Base-by-base conservation (phyloP, 331 rosid species). In the Cydonia oblonga region DNA sequence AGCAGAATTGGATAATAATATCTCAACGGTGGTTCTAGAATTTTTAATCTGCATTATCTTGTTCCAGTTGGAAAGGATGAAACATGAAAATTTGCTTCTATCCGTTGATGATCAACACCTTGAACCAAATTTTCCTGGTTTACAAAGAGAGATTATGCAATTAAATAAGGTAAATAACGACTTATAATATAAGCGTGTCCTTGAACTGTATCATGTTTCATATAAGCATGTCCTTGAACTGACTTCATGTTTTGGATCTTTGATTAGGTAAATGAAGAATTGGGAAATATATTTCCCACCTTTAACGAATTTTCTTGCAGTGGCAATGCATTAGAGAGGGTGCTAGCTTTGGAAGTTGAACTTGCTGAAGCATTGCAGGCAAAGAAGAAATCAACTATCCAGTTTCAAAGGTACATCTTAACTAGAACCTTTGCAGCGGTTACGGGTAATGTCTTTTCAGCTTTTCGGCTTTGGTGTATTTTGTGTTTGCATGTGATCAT, bases 241-340 rank as follows among this genome's bases (percentile, higher is more conserved):
- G 46, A 63, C 28, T 38, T 75, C 68, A 52, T 73, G 56, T 64
- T 59, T 64, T 46, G 60, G 66, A 68, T 70, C 38, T 76, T 71
- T 79, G 28, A 68, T 65, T 78, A 95, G 97, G 96, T 87, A 79
- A 95, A 95, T 80, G 89, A 88, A 86, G 96, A 90, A 80, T 73
- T 95, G 74, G 93, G 86, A 65, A 84, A 85, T 74, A 79, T 72
- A 79, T 91, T 87, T 82, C 99, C 99, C 19, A 76, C 73, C 65
- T 91, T 88, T 76, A 86, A 84, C 18, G 85, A 86, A 58, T 84
- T 90, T 81, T 82, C 86, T 23, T 62, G 62, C 79, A 61, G 87
- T 35, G 97, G 99, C 73, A 91, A 90, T 86, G 93, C 99, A 57
- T 75, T 95, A 66, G 99, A 95, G 83, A 87, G 97, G 75, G 99